phyloP scores from a whole-genome alignment of 2,329 filamentous ascomycete species.

The Penicillium sp. region DNA sequence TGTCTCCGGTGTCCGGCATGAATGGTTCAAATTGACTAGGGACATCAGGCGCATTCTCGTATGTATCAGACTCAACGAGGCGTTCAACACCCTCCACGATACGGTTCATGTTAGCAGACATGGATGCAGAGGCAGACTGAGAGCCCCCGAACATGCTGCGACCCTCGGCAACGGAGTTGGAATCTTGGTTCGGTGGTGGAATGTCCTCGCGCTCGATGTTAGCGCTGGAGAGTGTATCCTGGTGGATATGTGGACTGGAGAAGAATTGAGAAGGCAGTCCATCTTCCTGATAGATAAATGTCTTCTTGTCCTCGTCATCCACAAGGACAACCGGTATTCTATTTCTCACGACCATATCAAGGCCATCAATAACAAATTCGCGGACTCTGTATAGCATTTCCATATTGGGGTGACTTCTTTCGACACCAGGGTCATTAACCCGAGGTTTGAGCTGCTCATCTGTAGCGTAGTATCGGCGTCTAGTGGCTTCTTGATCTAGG shows the following conservation, averaged over 20 bases:
- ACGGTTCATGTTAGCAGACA: constrained; percentile 44
- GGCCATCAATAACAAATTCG: constrained; percentile 63
- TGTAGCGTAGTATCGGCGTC: constrained; percentile 54
- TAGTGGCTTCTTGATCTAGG: constrained; percentile 52
- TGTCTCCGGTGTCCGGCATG: constrained; percentile 19
- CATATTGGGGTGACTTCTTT: constrained; percentile 58
- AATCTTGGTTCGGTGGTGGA: constrained; percentile 27
- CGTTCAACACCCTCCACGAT: constrained; percentile 42
- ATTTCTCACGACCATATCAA: constrained; percentile 56
- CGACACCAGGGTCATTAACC: constrained; percentile 51
- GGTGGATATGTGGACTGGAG: constrained; percentile 45
- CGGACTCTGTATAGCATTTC: constrained; percentile 69
- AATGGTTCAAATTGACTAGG: constrained; percentile 30
- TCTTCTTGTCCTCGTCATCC: constrained; percentile 44
- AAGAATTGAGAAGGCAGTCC: constrained; percentile 53
- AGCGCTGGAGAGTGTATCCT: constrained; percentile 40
- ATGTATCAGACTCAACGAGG: constrained; percentile 43
- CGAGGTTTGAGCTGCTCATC: constrained; percentile 52
- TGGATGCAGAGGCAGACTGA: constrained; percentile 49
- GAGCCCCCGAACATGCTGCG: constrained; percentile 41
- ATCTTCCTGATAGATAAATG: constrained; percentile 57
- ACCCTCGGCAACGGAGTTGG: constrained; percentile 26
- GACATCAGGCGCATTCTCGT: constrained; percentile 33
- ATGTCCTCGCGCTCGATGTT: constrained; percentile 45
- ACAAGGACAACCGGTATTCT: constrained; percentile 52